These are phyloP conservation scores for Debaryomyces hansenii DNA, from an alignment of 805 yeast species.

Conservation along the genomic window DNA sequence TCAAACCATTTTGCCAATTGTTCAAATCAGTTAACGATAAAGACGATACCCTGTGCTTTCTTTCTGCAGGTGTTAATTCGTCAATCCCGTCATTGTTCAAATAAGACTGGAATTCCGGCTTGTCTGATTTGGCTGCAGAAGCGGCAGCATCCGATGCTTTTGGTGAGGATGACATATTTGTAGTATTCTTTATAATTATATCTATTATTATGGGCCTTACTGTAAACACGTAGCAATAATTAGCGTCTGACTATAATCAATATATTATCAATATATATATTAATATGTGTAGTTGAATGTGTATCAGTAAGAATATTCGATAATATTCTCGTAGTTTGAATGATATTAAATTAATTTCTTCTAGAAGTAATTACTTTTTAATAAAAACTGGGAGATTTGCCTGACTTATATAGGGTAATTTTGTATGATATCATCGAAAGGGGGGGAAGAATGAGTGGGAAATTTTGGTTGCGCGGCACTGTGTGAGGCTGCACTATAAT, in stretches of 20 bases:
- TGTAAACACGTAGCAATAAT: background rate
- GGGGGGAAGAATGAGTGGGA: background rate
- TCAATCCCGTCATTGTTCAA: conserved; percentile 76
- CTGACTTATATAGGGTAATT: background rate
- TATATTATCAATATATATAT: no score
- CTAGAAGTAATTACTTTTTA: no score
- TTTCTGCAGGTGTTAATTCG: conserved; percentile 57
- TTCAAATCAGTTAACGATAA: conserved; percentile 63
- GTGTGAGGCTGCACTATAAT: background rate
- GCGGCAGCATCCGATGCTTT: background rate
- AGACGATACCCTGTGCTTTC: conserved; percentile 65
- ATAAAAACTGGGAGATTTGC: no score
- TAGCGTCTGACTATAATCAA: no score
- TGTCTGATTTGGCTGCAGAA: conserved; percentile 14
- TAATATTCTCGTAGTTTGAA: no score
- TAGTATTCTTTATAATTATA: background rate
- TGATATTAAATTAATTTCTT: no score
- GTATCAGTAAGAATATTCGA: no score
- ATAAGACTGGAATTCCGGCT: conserved; percentile 47
- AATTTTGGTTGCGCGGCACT: background rate
- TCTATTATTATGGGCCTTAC: no score
- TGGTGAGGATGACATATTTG: conserved; percentile 4
- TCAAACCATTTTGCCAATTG: conserved; percentile 59
- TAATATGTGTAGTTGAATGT: no score
- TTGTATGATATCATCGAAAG: background rate